Evolutionary conservation across 768 basidiomycete genomes (phyloP).

Genomic region (Hydnum rufescens): DNA sequence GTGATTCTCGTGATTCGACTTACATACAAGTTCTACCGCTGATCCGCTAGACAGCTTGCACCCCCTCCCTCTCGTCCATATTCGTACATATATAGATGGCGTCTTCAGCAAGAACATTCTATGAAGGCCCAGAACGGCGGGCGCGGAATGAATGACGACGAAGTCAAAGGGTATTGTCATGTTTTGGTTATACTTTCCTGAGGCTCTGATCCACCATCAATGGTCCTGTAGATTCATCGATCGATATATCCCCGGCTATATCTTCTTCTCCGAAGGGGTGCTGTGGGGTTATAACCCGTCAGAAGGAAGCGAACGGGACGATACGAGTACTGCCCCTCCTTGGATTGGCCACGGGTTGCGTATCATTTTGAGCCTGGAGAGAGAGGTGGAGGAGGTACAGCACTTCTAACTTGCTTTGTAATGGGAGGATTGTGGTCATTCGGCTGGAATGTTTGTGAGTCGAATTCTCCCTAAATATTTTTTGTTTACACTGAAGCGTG

Average conservation of each 20-base stretch:
- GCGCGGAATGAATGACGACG: conserved; percentile 66
- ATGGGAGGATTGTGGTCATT: too few species aligned
- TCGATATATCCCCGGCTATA: conserved; percentile 86
- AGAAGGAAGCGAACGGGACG: neutral
- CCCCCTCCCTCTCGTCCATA: conserved; percentile 16
- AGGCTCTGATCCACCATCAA: neutral
- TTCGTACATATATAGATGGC: conserved; percentile 64
- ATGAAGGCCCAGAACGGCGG: conserved; percentile 81
- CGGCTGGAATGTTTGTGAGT: too few species aligned
- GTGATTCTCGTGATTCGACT: conserved; percentile 22
- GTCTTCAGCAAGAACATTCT: conserved; percentile 69
- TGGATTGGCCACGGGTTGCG: neutral
- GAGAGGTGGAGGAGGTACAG: neutral
- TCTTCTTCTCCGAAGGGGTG: conserved; percentile 58
- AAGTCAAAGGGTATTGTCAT: conserved; percentile 48
- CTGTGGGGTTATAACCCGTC: conserved; percentile 4
- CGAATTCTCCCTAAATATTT: too few species aligned
- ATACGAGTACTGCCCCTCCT: neutral
- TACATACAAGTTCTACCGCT: neutral
- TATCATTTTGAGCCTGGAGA: neutral
- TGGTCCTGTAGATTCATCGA: conserved; percentile 82
- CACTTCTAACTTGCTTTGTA: neutral
- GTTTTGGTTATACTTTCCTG: too few species aligned
- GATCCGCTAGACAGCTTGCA: conserved; percentile 6
- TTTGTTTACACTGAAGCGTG: too few species aligned